Base-by-base conservation (phyloP, 2,329 filamentous ascomycete species). In the Phaeosphaeria sp. region DNA sequence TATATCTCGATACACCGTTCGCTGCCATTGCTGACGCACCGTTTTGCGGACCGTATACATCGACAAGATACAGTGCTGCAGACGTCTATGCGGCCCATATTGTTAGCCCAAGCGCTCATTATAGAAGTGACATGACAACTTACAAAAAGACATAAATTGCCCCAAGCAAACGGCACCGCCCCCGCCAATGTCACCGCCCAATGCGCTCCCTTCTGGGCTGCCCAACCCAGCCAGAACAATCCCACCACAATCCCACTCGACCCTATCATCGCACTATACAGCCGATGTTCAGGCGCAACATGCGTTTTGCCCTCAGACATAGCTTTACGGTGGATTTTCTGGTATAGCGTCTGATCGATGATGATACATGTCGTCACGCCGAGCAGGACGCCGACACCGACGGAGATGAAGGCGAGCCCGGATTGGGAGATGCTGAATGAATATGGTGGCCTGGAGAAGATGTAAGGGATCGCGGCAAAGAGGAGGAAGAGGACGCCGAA, bases 151-250 rank as follows among this genome's bases (percentile, higher is more conserved):
- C 81, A 85, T 0, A 88, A 72, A 63, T 87, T 88, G 1, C 86
- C 86, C 80, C 83, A 87, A 0, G 84, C 84, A 65, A 89, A 88
- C 0, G 83, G 78, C 2, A 87, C 75, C 7, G 85, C 83, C 3
- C 84, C 82, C 0, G 83, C 71, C 0, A 82, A 79, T 0, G 84
- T 81, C 21, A 80, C 80, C 0, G 79, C 81, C 83, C 85, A 87
- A 3, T 80, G 79, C 1, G 83, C 68, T 6, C 76, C 77, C 0
- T 62, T 56, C 4, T 78, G 72, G 0, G 83, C 82, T 1, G 83
- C 82, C 86, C 86, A 89, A 0, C 81, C 85, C 62, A 87, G 87
- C 84, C 86, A 87, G 65, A 88, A 87, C 10, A 89, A 68, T 0
- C 81, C 81, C 0, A 84, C 51, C 0, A 85, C 84, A 6, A 87